Base-by-base conservation (phyloP, 306 rosid species). In the Senna tora region DNA sequence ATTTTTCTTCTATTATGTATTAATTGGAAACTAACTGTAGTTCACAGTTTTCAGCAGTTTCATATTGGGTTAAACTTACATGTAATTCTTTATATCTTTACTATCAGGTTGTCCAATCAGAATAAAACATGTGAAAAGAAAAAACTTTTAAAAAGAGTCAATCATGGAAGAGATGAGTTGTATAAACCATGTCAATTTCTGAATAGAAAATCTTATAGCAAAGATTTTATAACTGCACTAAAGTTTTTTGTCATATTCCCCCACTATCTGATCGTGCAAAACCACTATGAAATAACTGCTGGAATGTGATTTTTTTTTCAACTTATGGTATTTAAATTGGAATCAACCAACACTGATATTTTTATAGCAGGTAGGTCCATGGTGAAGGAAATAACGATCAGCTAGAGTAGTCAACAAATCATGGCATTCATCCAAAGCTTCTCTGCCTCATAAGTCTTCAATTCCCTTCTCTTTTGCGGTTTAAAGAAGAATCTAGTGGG, bases 401-500 rank as follows among this genome's bases (percentile, higher is more conserved):
- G 47, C 36, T 17, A 52, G 62, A 41, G 10, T 60, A 16, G 33
- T 53, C 8, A 62, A 32, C 62, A 61, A 57, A 47, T 12, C 47
- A n/a, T 15, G 33, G 46, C 42, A 43, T 67, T 47, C 53, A 47
- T 47, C 66, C 28, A 65, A 36, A 9, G 65, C 45, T 39, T 61
- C 54, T 46, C 70, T 45, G 51, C 54, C 73, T 68, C n/a, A n/a
- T n/a, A n/a, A n/a, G n/a, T n/a, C 33, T 9, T 77, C 57, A 25
- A 25, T 25, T 25, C 30, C 56, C 59, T 72, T 65, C 57, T 30
- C 58, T 42, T 16, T 4, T 28, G 33, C 16, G 20, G 45, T 49
- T 57, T 4, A 49, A 63, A 36, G 56, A 76, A 60, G 56, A 67
- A 49, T 76, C 15, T 30, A 39, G 33, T 5, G 16, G 34, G 72